Conservation (phyloP, 2,329 filamentous ascomycete species). For the Arthrinium puccinioides region DNA sequence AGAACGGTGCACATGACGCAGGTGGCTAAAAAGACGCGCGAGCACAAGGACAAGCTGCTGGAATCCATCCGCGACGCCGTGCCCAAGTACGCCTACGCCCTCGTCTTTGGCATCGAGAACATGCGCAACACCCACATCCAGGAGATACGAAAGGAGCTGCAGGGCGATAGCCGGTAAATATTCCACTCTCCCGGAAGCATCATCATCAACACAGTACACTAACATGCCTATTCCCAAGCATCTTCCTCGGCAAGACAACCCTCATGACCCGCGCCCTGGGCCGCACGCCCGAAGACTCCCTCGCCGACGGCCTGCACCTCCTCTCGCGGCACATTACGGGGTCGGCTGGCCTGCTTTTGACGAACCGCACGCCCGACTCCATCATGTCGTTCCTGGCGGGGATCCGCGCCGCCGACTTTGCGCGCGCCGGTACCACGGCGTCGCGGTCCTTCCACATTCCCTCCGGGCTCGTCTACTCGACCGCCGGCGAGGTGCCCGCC, state of each 20-base stretch:
- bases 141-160: slow-evolving; percentile 76
- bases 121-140: slow-evolving; percentile 98
- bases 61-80: slow-evolving; percentile 79
- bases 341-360: slow-evolving; percentile 86
- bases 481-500: slow-evolving; percentile 68
- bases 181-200: not conserved
- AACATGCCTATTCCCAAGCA: slow-evolving; percentile 36
- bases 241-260: slow-evolving; percentile 99
- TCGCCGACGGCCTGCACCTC: slow-evolving; percentile 68
- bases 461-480: slow-evolving; percentile 72
- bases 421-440: slow-evolving; percentile 74
- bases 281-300: slow-evolving; percentile 66
- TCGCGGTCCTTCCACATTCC: slow-evolving; percentile 74
- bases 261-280: slow-evolving; percentile 96
- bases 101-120: slow-evolving; percentile 91
- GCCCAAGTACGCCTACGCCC: slow-evolving; percentile 81
- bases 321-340: slow-evolving; percentile 67
- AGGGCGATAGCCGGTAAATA: slow-evolving; percentile 66
- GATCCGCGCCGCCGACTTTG: slow-evolving; percentile 77
- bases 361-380: slow-evolving; percentile 61
- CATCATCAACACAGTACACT: slow-evolving; percentile 4
- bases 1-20: slow-evolving; percentile 86
- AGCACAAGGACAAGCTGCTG: slow-evolving; percentile 86
- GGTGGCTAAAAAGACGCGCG: slow-evolving; percentile 86
- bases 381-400: slow-evolving; percentile 66